Evolutionary conservation across 192 early-diverging fungal species (phyloP).

Genomic region (Linnemannia hyalina): DNA sequence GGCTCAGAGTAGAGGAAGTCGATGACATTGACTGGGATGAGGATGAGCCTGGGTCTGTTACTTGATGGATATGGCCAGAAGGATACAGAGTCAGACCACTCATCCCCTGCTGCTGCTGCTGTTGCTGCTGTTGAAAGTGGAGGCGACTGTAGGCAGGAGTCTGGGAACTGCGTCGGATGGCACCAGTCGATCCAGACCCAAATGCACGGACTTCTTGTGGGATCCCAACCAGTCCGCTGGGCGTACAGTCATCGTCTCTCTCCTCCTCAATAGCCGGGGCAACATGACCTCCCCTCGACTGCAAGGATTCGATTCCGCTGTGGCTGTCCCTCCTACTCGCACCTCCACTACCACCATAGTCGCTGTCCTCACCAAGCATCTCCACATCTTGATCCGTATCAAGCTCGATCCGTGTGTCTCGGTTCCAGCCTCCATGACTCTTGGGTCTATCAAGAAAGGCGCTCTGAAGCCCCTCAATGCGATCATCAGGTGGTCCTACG

Average conservation of each 20-base stretch:
- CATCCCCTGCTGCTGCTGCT: background rate
- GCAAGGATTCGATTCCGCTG: background rate
- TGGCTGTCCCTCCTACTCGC: background rate
- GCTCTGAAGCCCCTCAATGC: background rate
- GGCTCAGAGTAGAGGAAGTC: background rate
- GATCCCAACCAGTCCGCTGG: conserved; percentile 35
- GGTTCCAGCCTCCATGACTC: background rate
- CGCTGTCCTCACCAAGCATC: background rate
- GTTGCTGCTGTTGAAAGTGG: background rate
- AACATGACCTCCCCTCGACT: background rate
- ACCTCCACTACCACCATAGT: background rate
- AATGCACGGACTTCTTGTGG: conserved; percentile 10
- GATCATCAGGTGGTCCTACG: background rate
- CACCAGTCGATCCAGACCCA: background rate
- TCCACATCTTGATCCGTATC: background rate
- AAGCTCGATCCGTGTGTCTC: background rate
- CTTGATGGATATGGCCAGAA: background rate
- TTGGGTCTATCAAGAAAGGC: background rate
- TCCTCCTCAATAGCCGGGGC: background rate
- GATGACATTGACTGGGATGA: background rate
- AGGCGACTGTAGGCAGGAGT: background rate
- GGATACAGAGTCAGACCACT: background rate
- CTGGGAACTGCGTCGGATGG: background rate
- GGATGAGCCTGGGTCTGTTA: background rate
- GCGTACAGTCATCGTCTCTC: conserved; percentile 21